Evolutionary conservation across 768 basidiomycete genomes (phyloP).

Genomic region (Calocera viscosa): DNA sequence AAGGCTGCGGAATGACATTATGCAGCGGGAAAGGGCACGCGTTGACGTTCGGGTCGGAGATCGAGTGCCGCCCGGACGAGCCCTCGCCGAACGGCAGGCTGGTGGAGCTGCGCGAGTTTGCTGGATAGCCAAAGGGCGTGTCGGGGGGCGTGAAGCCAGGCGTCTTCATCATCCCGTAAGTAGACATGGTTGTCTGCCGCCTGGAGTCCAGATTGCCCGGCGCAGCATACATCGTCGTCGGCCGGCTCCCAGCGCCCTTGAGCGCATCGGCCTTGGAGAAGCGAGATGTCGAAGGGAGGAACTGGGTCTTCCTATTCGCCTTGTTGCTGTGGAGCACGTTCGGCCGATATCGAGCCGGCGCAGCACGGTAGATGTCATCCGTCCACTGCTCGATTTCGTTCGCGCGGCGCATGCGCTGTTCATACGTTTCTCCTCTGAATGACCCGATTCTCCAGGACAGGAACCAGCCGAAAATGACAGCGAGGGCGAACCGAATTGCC

Average conservation of each 20-base stretch:
- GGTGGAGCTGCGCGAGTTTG: constrained; percentile 69
- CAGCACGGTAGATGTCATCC: constrained; percentile 86
- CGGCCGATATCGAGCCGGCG: constrained; percentile 80
- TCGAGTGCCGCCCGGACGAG: constrained; percentile 24
- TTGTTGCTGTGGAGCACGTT: constrained; percentile 58
- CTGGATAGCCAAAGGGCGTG: constrained; percentile 42
- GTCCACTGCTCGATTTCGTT: constrained; percentile 94
- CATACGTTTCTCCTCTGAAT: constrained; percentile 85
- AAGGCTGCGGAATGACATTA: constrained; percentile 85
- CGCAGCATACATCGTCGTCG: constrained; percentile 16
- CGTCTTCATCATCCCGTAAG: constrained; percentile 30
- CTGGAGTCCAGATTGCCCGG: constrained; percentile 12
- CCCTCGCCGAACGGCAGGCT: constrained; percentile 47
- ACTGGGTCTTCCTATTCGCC: constrained; percentile 24
- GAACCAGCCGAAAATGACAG: constrained; percentile 96
- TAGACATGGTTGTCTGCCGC: constrained; percentile 30
- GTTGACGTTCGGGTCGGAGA: constrained; percentile 33
- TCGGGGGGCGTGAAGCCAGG: constrained; percentile 59
- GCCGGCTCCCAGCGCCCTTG: constrained; percentile 28
- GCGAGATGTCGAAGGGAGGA: constrained; percentile 37
- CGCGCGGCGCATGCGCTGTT: constrained; percentile 78
- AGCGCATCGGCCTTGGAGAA: constrained; percentile 57
- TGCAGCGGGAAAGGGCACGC: constrained; percentile 87
- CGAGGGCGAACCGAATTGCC: constrained; percentile 88
- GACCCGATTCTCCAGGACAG: constrained; percentile 90